phyloP scores from a whole-genome alignment of 306 rosid species.

The Pueraria montana region DNA sequence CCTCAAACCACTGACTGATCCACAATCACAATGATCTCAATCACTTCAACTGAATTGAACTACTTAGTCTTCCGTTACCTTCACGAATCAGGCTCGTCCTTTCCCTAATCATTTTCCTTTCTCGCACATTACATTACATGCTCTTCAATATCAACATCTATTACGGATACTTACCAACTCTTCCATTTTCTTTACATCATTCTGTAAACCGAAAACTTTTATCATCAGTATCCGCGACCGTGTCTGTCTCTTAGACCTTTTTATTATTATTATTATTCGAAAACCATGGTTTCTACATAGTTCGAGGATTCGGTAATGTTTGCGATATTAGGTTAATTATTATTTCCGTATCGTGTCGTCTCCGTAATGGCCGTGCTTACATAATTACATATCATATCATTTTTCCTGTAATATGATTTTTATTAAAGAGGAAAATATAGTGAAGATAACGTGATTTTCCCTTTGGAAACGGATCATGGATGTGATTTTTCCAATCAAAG shows the following conservation, averaged over 20 bases:
- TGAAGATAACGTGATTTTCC: neutral
- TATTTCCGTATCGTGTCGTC: neutral
- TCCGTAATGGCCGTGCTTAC: neutral
- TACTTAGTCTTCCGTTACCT: conserved; percentile 72
- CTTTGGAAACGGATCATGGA: too few species aligned
- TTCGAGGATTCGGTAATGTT: neutral
- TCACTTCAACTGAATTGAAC: conserved; percentile 60
- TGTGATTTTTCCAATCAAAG: too few species aligned
- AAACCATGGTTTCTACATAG: neutral
- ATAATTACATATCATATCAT: neutral
- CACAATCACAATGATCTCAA: conserved; percentile 53
- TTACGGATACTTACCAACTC: neutral
- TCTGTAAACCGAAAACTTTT: neutral
- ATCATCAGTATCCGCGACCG: neutral
- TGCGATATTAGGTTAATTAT: neutral
- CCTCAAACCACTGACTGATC: conserved; percentile 39
- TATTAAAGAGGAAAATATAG: neutral
- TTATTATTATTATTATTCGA: neutral
- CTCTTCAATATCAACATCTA: neutral
- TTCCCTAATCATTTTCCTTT: neutral
- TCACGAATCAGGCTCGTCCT: conserved; percentile 63
- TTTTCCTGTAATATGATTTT: neutral
- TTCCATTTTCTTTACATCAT: neutral
- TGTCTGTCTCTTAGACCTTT: neutral
- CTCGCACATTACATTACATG: neutral